Evolutionary conservation across 2,329 filamentous ascomycete species (phyloP).

Genomic region (Calonectria crousiana): DNA sequence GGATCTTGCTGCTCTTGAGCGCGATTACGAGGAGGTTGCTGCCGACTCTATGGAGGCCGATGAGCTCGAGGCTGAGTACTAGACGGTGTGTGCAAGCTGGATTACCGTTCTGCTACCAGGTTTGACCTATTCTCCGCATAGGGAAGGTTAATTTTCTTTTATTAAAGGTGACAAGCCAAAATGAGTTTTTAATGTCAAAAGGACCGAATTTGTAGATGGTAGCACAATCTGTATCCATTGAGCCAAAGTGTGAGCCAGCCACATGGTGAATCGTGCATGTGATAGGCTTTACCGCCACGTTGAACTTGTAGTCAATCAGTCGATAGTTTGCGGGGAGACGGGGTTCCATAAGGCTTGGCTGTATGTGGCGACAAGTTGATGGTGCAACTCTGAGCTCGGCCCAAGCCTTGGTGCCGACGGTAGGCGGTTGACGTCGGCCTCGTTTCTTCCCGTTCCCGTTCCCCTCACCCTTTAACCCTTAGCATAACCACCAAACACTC

Average conservation of each 20-base stretch:
- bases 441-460: conserved; percentile 21
- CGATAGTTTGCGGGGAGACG: not conserved
- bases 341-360: not conserved
- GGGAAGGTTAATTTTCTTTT: conserved; percentile 55
- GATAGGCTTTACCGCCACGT: not conserved
- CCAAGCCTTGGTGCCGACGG: conserved; percentile 44
- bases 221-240: conserved; percentile 5
- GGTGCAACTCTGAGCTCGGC: conserved; percentile 33
- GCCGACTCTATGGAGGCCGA: conserved; percentile 93
- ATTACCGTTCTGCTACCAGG: conserved; percentile 40
- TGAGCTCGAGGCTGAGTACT: conserved; percentile 93
- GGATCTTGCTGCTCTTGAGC: conserved; percentile 96
- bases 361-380: conserved; percentile 4
- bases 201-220: conserved; percentile 48
- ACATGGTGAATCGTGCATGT: not conserved
- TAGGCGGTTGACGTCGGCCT: conserved; percentile 44
- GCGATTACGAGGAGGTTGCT: conserved; percentile 98
- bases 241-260: not conserved
- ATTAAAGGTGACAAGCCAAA: conserved; percentile 50
- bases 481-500: conserved; percentile 10
- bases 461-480: conserved; percentile 25
- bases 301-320: not conserved
- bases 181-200: conserved; percentile 53
- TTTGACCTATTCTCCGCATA: conserved; percentile 46
- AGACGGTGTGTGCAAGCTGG: conserved; percentile 53